These are phyloP conservation scores for Chalara sp. DNA, from an alignment of 2,329 filamentous ascomycete genomes.

Conservation along the genomic window DNA sequence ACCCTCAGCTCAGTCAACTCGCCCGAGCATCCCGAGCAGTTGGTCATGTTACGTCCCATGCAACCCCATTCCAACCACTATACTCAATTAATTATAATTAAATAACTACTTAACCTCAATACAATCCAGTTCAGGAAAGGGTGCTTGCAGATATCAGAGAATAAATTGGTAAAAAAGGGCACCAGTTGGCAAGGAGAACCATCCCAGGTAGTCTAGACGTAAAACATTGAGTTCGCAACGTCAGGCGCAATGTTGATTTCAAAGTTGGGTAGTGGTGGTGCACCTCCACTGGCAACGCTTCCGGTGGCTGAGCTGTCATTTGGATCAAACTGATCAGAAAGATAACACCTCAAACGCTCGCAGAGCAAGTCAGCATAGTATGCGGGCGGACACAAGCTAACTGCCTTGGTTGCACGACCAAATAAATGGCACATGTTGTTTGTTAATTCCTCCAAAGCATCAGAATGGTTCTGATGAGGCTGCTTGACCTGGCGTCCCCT, in stretches of 20 bases:
- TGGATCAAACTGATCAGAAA: constrained; percentile 54
- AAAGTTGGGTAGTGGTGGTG: not conserved
- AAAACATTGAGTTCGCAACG: constrained; percentile 33
- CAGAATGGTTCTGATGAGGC: constrained; percentile 40
- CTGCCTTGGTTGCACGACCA: constrained; percentile 79
- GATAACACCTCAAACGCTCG: constrained; percentile 67
- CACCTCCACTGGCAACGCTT: constrained; percentile 17
- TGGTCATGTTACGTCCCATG: too few species aligned
- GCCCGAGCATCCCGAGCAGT: too few species aligned
- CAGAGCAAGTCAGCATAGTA: constrained; percentile 89
- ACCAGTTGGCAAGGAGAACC: too few species aligned
- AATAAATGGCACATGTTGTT: constrained; percentile 79
- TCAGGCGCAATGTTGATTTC: constrained; percentile 19
- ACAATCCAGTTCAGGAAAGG: too few species aligned
- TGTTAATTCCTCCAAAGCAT: constrained; percentile 65
- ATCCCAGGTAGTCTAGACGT: too few species aligned
- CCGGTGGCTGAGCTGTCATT: constrained; percentile 14
- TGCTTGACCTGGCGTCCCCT: constrained; percentile 23
- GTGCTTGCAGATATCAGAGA: too few species aligned
- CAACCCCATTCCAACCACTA: too few species aligned
- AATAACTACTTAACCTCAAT: too few species aligned
- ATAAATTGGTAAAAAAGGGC: too few species aligned
- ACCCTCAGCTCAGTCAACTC: too few species aligned
- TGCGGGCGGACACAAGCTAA: constrained; percentile 79
- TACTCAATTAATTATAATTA: too few species aligned